phyloP scores from a whole-genome alignment of 768 basidiomycete species.

The Naganishia friedmannii region DNA sequence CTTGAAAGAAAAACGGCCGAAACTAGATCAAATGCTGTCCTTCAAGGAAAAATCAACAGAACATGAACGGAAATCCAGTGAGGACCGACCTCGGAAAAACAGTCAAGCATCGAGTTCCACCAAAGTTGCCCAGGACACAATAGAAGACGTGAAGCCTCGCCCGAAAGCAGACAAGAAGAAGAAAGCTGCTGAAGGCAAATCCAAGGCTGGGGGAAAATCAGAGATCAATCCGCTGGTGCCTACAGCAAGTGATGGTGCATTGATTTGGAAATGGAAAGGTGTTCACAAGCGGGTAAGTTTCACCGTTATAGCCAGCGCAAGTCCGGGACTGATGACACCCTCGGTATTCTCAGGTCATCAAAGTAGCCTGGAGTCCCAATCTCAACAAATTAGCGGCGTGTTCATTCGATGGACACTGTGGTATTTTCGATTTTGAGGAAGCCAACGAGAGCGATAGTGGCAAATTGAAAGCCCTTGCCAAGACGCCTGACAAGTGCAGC shows the following conservation, averaged over 20 bases:
- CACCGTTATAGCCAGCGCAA: background rate
- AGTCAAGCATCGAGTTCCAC: slow-evolving; percentile 17
- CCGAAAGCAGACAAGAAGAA: slow-evolving; percentile 15
- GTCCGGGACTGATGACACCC: background rate
- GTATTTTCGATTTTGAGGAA: slow-evolving; percentile 47
- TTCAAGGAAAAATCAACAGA: slow-evolving; percentile 7
- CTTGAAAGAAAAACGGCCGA: slow-evolving; percentile 14
- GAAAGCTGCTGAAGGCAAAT: slow-evolving; percentile 9
- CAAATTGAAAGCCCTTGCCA: slow-evolving; percentile 22
- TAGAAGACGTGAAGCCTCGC: slow-evolving; percentile 10
- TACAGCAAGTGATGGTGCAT: slow-evolving; percentile 7
- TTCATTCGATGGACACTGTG: slow-evolving; percentile 39
- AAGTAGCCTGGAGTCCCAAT: slow-evolving; percentile 49
- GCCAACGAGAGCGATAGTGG: slow-evolving; percentile 2
- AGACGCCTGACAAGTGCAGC: slow-evolving; percentile 32
- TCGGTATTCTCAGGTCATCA: slow-evolving; percentile 34
- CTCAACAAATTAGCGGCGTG: slow-evolving; percentile 41
- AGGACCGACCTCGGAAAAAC: slow-evolving; percentile 5
- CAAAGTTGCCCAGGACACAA: background rate
- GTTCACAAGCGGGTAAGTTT: slow-evolving; percentile 20
- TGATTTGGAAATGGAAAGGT: slow-evolving; percentile 27
- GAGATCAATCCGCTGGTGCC: slow-evolving; percentile 26
- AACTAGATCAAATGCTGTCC: background rate
- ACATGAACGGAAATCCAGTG: slow-evolving; percentile 8
- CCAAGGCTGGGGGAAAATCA: slow-evolving; percentile 1